Base-by-base conservation (phyloP, 106 monocot genomes). In the Dendrobium catenatum region DNA sequence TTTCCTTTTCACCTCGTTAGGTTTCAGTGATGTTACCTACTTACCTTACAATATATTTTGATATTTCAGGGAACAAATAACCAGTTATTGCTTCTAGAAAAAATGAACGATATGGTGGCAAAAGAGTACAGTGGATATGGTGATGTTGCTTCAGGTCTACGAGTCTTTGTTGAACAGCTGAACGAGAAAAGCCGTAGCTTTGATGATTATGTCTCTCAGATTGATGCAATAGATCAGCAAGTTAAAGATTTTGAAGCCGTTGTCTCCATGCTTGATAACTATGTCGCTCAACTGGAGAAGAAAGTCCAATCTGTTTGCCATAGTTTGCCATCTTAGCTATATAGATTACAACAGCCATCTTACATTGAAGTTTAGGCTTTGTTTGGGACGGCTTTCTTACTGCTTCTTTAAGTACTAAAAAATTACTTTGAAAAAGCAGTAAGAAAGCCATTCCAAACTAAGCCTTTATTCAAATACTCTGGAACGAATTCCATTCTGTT, bases 191-290 rank as follows among this genome's bases (percentile, higher is more conserved):
- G 87, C 55, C 82, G 64, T 8, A 47, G 87, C 73, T 98, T 94
- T 66, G 92, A 91, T 31, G 89, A 88, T 56, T 89, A 89, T 79
- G 33, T 85, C 15, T 75, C 88, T 48, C 89, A 94, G 80, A 94
- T 98, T 20, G 97, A 98, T 66, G 75, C 81, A 6, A 93, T 98
- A 42, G 97, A 98, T 47, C 83, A 84, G 40, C 94, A 98, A 85
- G 89, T 97, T 4, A 88, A 83, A 0, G 94, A 97, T 74, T 94
- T 97, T 81, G 94, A 97, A 81, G 97, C 92, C 47, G 97, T 89
- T 6, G 88, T 97, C n/a, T 92, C 92, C 6, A 89, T 94, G 94
- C 97, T 97, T 27, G 92, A 94, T 68, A 92, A 87, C 18, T 82
- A 94, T 87, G 97, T 98, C 31, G 73, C 81, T 42, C 79, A 89